Evolutionary conservation across 768 basidiomycete genomes (phyloP).

Genomic region (Piloderma croceum): DNA sequence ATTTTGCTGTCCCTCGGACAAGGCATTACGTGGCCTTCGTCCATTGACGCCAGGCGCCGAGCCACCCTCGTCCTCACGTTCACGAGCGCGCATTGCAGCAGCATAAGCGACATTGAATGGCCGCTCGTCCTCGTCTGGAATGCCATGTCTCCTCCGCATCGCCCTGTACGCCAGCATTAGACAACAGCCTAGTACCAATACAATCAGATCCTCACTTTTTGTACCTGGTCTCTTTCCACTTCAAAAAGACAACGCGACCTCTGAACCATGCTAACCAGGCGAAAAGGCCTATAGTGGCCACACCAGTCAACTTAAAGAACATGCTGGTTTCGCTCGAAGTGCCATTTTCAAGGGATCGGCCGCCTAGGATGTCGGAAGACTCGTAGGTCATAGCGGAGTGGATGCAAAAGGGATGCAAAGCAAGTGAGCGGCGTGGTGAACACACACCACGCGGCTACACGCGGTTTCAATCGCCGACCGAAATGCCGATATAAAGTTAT

Average conservation of each 20-base stretch:
- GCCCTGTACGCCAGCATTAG: constrained; percentile 48
- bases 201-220: constrained; percentile 54
- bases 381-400: constrained; percentile 54
- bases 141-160: constrained; percentile 73
- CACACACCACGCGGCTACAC: too few relatives aligned
- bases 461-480: too few relatives aligned
- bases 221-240: constrained; percentile 59
- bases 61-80: constrained; percentile 40
- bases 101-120: constrained; percentile 88
- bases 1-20: constrained; percentile 32
- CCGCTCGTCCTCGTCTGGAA: constrained; percentile 75
- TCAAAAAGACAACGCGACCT: constrained; percentile 42
- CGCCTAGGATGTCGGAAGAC: constrained; percentile 67
- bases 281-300: constrained; percentile 26
- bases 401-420: too few relatives aligned
- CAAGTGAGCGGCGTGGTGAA: too few relatives aligned
- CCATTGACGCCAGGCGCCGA: too few relatives aligned
- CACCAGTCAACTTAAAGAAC: constrained; percentile 29
- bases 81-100: constrained; percentile 55
- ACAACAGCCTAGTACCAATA: too few relatives aligned
- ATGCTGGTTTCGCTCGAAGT: constrained; percentile 37
- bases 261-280: constrained; percentile 34
- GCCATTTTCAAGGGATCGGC: constrained; percentile 39
- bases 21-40: constrained; percentile 23
- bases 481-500: too few relatives aligned